A percentile compares a stretch with the other conserved stretches of the same genome.
These are phyloP conservation scores for Teunomyces tritomae DNA, from an alignment of 805 yeast species.

Conservation along the genomic window DNA sequence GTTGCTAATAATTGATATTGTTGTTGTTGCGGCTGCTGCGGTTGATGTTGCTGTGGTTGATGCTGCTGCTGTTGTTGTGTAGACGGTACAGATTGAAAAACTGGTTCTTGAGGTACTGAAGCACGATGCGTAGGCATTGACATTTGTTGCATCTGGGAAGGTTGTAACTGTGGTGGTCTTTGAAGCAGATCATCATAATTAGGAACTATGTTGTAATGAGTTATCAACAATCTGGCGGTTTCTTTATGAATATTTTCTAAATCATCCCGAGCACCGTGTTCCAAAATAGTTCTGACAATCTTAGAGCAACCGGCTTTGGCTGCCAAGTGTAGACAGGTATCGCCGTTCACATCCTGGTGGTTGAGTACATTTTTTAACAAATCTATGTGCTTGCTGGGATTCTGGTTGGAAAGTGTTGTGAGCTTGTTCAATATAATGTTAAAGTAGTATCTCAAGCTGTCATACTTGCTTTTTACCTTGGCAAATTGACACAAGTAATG, in stretches of 20 bases:
- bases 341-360: conserved; percentile 79
- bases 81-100: not conserved
- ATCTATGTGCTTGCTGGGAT: conserved; percentile 50
- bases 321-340: conserved; percentile 82
- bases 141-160: conserved; percentile 8
- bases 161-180: conserved; percentile 3
- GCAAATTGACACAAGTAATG: conserved; percentile 82
- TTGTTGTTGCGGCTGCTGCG: not conserved
- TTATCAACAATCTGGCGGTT: conserved; percentile 43
- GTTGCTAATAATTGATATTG: conserved; percentile 21
- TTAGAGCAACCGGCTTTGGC: conserved; percentile 63
- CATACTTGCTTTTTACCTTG: conserved; percentile 61
- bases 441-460: conserved; percentile 80
- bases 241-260: conserved; percentile 41
- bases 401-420: conserved; percentile 41
- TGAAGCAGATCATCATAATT: conserved; percentile 5
- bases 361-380: conserved; percentile 62
- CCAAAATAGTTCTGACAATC: conserved; percentile 75
- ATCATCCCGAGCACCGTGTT: conserved; percentile 77
- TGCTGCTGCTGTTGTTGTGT: not conserved
- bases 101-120: not conserved
- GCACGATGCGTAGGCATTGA: not conserved
- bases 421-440: conserved; percentile 73
- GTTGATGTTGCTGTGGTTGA: not conserved
- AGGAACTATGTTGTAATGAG: conserved; percentile 33